These are phyloP conservation scores for Xerophyta viscosa DNA, from an alignment of 106 monocot genomes.

Conservation along the genomic window DNA sequence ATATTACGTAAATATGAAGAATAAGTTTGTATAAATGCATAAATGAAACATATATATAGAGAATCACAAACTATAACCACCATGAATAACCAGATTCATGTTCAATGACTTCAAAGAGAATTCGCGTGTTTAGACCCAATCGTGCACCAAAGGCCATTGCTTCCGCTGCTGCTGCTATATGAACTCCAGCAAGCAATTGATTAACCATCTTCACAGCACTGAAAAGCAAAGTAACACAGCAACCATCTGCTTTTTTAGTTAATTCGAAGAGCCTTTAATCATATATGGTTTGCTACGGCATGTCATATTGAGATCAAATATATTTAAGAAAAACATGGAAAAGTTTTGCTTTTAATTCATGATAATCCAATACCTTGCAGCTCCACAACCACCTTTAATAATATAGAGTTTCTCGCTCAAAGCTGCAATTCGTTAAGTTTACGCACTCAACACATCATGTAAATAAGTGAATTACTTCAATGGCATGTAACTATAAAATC, in stretches of 20 bases:
- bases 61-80: too few species aligned
- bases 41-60: too few species aligned
- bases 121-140: conserved; percentile 55
- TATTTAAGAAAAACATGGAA: not conserved
- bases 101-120: conserved; percentile 65
- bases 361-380: conserved; percentile 63
- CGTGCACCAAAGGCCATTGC: conserved; percentile 91
- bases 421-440: conserved; percentile 35
- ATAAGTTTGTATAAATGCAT: too few species aligned
- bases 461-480: not conserved
- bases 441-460: not conserved
- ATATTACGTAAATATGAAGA: too few species aligned
- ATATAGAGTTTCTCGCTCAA: conserved; percentile 96
- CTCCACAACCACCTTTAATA: conserved; percentile 94
- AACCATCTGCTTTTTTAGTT: too few species aligned
- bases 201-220: conserved; percentile 98
- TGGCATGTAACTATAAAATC: too few species aligned
- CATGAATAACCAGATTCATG: conserved; percentile 77
- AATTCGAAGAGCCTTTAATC: too few species aligned
- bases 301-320: not conserved
- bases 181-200: conserved; percentile 97
- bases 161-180: conserved; percentile 94
- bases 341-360: not conserved
- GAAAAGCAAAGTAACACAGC: conserved; percentile 16
- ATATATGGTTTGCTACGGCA: too few species aligned